Percentiles rank a stretch among this genome's conserved stretches.
These are phyloP conservation scores for Candida gigantensis DNA, from an alignment of 1,139 yeast genomes.

Conservation along the genomic window DNA sequence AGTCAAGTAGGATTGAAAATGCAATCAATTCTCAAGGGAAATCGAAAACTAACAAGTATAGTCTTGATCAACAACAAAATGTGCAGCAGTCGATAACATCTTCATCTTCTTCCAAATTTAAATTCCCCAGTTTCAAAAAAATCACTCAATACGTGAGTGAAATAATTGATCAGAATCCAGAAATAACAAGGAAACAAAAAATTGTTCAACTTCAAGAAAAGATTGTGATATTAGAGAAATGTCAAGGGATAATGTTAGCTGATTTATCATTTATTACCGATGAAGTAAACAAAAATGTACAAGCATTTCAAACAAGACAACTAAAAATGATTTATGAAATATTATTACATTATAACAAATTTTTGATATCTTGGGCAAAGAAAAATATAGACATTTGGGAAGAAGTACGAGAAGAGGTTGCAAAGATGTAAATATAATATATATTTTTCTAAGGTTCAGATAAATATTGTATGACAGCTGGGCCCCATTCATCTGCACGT, in stretches of 20 bases:
- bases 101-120: constrained; percentile 19
- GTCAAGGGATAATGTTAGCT: constrained; percentile 56
- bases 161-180: constrained; percentile 72
- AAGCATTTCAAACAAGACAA: constrained; percentile 51
- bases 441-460: too few species aligned
- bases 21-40: constrained; percentile 29
- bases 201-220: constrained; percentile 53
- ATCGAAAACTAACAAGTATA: constrained; percentile 31
- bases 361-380: constrained; percentile 68
- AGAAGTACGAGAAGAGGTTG: constrained; percentile 54
- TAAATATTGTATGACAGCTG: constrained; percentile 35
- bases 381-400: constrained; percentile 75
- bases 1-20: constrained; percentile 37
- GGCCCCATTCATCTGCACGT: constrained; percentile 43
- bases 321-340: constrained; percentile 45
- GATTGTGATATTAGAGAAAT: constrained; percentile 55
- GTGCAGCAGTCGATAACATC: constrained; percentile 4
- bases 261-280: constrained; percentile 58
- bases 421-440: constrained; percentile 26
- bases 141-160: constrained; percentile 66
- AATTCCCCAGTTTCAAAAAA: constrained; percentile 41
- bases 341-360: constrained; percentile 53
- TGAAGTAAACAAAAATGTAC: constrained; percentile 50
- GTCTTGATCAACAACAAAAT: constrained; percentile 19
- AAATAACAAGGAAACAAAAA: constrained; percentile 59